Base-by-base conservation (phyloP, 2,329 filamentous ascomycete species). In the Trichophyton schoenleinii region DNA sequence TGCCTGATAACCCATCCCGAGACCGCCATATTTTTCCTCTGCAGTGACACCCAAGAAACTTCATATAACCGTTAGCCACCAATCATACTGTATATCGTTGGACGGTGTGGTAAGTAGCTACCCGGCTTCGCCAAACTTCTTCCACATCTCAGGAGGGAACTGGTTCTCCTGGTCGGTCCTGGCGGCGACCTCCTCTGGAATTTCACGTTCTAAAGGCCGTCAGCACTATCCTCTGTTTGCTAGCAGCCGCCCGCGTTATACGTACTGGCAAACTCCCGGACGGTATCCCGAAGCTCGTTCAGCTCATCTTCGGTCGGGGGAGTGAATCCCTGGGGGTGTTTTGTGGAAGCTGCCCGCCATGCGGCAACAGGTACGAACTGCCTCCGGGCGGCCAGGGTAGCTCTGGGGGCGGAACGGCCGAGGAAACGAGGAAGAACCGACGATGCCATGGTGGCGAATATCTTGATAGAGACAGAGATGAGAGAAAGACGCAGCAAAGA, bases 1-100 rank as follows among this genome's bases (percentile, higher is more conserved):
- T 52, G 94, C 92, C 77, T 97, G 92, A 75, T 97, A 99, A 9
- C 94, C 94, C 85, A 97, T 87, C 0, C 81, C 89, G 53, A 97
- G 75, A 1, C 92, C 94, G 42, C 94, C 94, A 59, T 94, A 90
- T 61, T 90, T 87, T 75, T 96, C 91, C 69, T 96, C 89, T 18
- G 90, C 94, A 7, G 94, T 97, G 69, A 96, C 89, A 63, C 94
- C 94, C 31, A 97, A 81, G 67, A 97, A 87, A 5, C 88, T 79
- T 61, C 20, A 44, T 13, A 49, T 31, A 36, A 18, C 55, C 55
- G n/a, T 58, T 41, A 41, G 55, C 34, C n/a, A 9, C 9, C 11
- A 31, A 25, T 58, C 18, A 2, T 34, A 28, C 6, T 58, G 8
- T 15, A 18, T 3, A 28, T 53, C 15, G 18, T 8, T 13, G 22